These are phyloP conservation scores for Candida frijolesensis DNA, from an alignment of 1,139 yeast species.

Conservation along the genomic window DNA sequence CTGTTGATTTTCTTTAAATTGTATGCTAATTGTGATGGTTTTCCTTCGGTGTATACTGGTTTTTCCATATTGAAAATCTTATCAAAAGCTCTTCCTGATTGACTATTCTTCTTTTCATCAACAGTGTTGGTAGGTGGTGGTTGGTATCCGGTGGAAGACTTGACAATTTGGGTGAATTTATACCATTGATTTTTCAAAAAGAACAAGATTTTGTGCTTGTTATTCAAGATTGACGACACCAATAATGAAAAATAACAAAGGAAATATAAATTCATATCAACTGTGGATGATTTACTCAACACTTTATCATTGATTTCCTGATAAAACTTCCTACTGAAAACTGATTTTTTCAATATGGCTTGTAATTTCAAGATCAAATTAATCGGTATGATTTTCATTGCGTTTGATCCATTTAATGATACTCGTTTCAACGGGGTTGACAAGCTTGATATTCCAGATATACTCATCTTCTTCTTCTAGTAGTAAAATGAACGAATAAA, in stretches of 20 bases:
- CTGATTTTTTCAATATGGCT: conserved; percentile 24
- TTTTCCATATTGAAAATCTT: conserved; percentile 4
- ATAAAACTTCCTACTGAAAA: conserved; percentile 42
- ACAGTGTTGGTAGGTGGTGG: neutral
- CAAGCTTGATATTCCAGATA: conserved; percentile 6
- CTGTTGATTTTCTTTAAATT: conserved; percentile 46
- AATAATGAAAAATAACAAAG: conserved; percentile 47
- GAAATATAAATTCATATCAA: conserved; percentile 46
- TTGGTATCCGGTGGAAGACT: conserved; percentile 17
- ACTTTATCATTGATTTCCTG: conserved; percentile 46
- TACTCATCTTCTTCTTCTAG: conserved; percentile 1
- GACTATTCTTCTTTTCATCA: neutral
- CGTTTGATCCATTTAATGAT: neutral
- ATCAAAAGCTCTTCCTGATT: neutral
- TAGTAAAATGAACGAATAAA: too few species aligned
- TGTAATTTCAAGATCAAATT: conserved; percentile 24
- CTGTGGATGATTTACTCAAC: conserved; percentile 35
- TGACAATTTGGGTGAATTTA: conserved; percentile 18
- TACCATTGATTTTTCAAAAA: conserved; percentile 33
- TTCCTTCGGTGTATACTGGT: conserved; percentile 10
- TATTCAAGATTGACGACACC: conserved; percentile 42
- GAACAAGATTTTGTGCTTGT: conserved; percentile 34
- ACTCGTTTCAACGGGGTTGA: conserved; percentile 1
- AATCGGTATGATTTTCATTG: conserved; percentile 17
- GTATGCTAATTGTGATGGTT: conserved; percentile 32